Evolutionary conservation across 2,329 filamentous ascomycete genomes (phyloP), one percentile per base, ranked within the genome.

Genomic region (Diaporthe sp.): DNA sequence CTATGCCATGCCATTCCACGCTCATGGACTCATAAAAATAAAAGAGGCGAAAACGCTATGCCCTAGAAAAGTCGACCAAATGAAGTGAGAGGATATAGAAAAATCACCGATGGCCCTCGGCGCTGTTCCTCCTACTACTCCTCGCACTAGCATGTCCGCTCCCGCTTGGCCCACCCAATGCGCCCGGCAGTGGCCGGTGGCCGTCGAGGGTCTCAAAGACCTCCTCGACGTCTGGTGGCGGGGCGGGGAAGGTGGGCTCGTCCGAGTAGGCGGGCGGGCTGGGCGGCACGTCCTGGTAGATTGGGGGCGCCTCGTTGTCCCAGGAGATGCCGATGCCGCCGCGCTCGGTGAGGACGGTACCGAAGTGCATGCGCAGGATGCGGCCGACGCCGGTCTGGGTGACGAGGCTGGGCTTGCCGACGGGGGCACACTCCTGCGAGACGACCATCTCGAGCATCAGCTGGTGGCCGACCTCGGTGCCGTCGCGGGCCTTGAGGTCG

Each of bases 361-460:
- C 92, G 87, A 98, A 98, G 83, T 98, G 95, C 90, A 98, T 98
- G 78, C 96, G 91, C 76, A 99, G 88, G 71, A 98, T 96, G 78
- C 96, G 92, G 0, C 96, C 97, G 3, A 95, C 94, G 76, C 96
- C 96, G 0, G 96, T 98, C 68, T 96, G 95, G 0, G 95, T 96
- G 65, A 94, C 90, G 70, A 95, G 88, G 72, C 87, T 85, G 2
- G 89, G 88, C 83, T 92, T 93, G 76, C 91, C 92, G 81, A 93
- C 92, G 78, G 93, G 94, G 0, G 90, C 90, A 87, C 95, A 97
- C 84, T 98, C 96, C 84, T 98, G 95, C 3, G 94, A 94, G 31
- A 99, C 95, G 68, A 98, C 95, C 87, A 98, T 92, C 86, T 99
- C 96, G 75, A 98, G 90, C 80, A 98, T 91, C 60, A 99, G 90